A percentile compares a stretch with the other conserved stretches of the same genome.
Conservation (phyloP, 768 basidiomycete species). For the Jaapia argillacea region DNA sequence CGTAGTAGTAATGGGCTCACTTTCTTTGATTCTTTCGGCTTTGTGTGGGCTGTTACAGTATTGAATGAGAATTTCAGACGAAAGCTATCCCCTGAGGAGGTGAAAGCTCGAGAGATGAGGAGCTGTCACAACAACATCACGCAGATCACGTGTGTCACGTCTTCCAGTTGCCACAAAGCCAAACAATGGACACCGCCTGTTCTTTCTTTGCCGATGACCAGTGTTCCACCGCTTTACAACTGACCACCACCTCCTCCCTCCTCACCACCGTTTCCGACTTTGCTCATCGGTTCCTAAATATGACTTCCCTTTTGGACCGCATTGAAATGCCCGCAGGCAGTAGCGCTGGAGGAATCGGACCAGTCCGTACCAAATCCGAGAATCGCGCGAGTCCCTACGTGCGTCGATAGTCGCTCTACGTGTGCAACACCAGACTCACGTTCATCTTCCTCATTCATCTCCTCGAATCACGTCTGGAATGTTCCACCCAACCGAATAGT, state of each 20-base stretch:
- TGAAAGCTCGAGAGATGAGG: background rate
- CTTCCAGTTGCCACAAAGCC: background rate
- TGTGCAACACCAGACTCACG: background rate
- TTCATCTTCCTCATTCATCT: conserved; percentile 28
- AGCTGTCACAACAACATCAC: background rate
- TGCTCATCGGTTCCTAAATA: too few relatives aligned
- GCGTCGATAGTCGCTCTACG: conserved; percentile 8
- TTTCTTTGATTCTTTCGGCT: background rate
- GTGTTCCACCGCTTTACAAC: too few relatives aligned
- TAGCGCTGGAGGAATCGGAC: conserved; percentile 9
- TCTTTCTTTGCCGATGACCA: too few relatives aligned
- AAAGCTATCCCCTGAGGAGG: background rate
- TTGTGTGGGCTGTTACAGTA: background rate
- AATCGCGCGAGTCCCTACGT: conserved; percentile 15
- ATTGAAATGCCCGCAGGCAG: too few relatives aligned
- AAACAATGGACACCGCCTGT: too few relatives aligned
- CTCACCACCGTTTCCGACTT: too few relatives aligned
- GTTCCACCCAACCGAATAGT: conserved; percentile 20
- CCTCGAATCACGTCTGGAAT: conserved; percentile 33
- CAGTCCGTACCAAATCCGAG: conserved; percentile 10
- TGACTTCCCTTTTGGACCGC: conserved; percentile 54
- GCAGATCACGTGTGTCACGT: background rate
- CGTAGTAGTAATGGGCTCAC: background rate
- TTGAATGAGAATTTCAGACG: background rate
- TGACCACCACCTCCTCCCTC: too few relatives aligned